Conservation (phyloP, 1,139 yeast species). For the Geotrichum reessii region DNA sequence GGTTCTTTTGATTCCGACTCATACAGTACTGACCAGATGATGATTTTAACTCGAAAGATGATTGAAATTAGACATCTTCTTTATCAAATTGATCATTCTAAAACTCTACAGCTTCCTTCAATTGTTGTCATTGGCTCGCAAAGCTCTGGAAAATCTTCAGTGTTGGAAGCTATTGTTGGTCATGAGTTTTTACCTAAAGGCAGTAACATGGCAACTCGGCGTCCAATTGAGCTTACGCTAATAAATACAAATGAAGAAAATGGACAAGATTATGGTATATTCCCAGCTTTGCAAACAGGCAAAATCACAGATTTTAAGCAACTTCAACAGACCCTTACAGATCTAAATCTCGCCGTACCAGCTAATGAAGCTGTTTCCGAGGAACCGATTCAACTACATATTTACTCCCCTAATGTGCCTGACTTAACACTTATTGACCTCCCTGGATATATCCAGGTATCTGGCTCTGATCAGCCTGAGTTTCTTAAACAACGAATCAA, state of each 20-base stretch:
- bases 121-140: slow-evolving; percentile 97
- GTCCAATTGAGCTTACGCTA: slow-evolving; percentile 89
- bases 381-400: slow-evolving; percentile 86
- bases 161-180: slow-evolving; percentile 87
- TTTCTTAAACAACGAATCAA: slow-evolving; percentile 75
- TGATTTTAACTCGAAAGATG: slow-evolving; percentile 88
- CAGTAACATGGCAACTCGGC: slow-evolving; percentile 88
- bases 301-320: slow-evolving; percentile 81
- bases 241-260: slow-evolving; percentile 79
- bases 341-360: slow-evolving; percentile 88
- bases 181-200: slow-evolving; percentile 94
- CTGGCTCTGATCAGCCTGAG: slow-evolving; percentile 91
- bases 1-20: slow-evolving; percentile 27
- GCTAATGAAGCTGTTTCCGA: slow-evolving; percentile 75
- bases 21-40: slow-evolving; percentile 46
- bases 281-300: slow-evolving; percentile 82
- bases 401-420: slow-evolving; percentile 86
- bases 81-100: slow-evolving; percentile 68
- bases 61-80: slow-evolving; percentile 84
- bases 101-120: slow-evolving; percentile 77
- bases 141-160: slow-evolving; percentile 94
- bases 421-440: slow-evolving; percentile 89
- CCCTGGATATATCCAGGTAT: slow-evolving; percentile 96
- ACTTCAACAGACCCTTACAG: slow-evolving; percentile 78
- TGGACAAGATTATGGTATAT: slow-evolving; percentile 75